These are phyloP conservation scores for Withania somnifera DNA, from an alignment of 305 asterid genomes.

Conservation along the genomic window DNA sequence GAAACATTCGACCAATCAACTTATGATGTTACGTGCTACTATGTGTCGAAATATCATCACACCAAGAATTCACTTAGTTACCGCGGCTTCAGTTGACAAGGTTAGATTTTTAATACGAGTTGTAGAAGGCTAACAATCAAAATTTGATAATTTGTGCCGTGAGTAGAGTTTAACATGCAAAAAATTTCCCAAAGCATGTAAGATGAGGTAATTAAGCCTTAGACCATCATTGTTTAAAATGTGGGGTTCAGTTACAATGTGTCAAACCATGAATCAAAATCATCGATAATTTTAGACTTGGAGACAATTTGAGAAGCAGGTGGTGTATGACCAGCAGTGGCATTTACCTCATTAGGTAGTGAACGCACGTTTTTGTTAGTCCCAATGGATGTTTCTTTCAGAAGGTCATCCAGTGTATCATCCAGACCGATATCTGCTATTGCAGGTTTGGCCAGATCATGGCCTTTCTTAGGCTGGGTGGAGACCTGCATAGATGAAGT, in stretches of 20 bases:
- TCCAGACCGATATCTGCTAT: constrained; percentile 12
- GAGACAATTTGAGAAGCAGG: constrained; percentile 21
- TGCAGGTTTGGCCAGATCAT: constrained; percentile 1
- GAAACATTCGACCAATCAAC: not conserved
- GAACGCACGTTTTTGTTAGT: constrained; percentile 3
- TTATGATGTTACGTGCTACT: not conserved
- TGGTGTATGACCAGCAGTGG: not conserved
- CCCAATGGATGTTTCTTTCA: constrained; percentile 40
- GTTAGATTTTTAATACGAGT: not conserved
- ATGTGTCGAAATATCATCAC: not conserved
- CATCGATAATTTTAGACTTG: constrained; percentile 40
- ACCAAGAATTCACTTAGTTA: not conserved
- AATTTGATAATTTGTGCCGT: not conserved
- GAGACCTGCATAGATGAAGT: constrained; percentile 11
- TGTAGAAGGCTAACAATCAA: not conserved
- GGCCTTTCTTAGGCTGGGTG: constrained; percentile 10
- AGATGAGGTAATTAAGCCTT: too few relatives aligned
- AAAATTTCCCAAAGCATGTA: not conserved
- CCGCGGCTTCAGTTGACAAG: not conserved
- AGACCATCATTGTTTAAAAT: not conserved
- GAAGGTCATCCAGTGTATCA: constrained; percentile 45
- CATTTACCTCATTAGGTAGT: constrained; percentile 13
- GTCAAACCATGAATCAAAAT: constrained; percentile 91
- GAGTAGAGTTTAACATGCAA: not conserved
- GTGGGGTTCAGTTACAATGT: constrained; percentile 14